These are phyloP conservation scores for Kingdonia uniflora DNA, from an alignment of 164 flowering plant genomes.

Conservation along the genomic window DNA sequence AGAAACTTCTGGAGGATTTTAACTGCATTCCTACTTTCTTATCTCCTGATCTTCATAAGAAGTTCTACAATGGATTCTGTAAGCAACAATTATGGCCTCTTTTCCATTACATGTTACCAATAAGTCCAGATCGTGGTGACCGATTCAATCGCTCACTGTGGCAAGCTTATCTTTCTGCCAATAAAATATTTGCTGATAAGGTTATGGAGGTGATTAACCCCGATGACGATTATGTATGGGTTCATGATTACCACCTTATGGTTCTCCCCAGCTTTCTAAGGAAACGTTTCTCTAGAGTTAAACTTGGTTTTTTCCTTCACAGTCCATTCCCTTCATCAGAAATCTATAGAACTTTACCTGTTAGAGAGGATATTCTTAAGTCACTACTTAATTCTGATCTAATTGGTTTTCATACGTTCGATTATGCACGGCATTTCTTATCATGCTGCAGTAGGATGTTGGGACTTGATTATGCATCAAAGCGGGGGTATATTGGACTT, in stretches of 20 bases:
- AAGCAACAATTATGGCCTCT: slow-evolving; percentile 85
- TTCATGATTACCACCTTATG: slow-evolving; percentile 92
- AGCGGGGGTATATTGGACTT: slow-evolving; percentile 69
- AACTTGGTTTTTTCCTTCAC: slow-evolving; percentile 83
- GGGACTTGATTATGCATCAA: slow-evolving; percentile 69
- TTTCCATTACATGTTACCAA: slow-evolving; percentile 87
- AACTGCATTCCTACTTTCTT: slow-evolving; percentile 75
- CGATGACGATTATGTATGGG: slow-evolving; percentile 75
- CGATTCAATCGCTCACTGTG: slow-evolving; percentile 65
- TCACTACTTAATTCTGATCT: slow-evolving; percentile 64
- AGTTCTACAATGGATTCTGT: slow-evolving; percentile 64
- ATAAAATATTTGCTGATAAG: slow-evolving; percentile 70
- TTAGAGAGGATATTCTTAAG: slow-evolving; percentile 63
- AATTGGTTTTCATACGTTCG: slow-evolving; percentile 83
- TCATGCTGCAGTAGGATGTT: slow-evolving; percentile 87
- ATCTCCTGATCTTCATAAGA: slow-evolving; percentile 50
- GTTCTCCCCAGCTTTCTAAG: slow-evolving; percentile 71
- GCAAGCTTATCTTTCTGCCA: slow-evolving; percentile 85
- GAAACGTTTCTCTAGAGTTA: slow-evolving; percentile 51
- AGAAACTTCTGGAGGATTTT: slow-evolving; percentile 48
- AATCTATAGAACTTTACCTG: slow-evolving; percentile 75
- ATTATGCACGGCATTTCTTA: slow-evolving; percentile 82
- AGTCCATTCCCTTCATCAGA: slow-evolving; percentile 93
- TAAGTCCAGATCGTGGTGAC: slow-evolving; percentile 68
- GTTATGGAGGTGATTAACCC: slow-evolving; percentile 66